Conservation (phyloP, 352 stramenopile species). For the Globisporangium nagaii region DNA sequence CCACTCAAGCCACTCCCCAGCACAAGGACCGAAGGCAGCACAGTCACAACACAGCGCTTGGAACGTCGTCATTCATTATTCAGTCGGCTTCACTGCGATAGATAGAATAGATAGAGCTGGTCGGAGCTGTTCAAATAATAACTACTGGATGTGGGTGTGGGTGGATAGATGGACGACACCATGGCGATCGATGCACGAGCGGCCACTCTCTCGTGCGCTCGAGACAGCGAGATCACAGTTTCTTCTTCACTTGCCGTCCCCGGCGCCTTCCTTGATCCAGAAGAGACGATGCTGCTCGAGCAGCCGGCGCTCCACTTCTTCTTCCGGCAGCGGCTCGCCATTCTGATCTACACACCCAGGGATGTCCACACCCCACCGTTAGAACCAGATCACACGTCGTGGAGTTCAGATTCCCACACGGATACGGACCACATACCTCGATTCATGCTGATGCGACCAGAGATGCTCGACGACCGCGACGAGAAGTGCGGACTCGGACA, state of each 20-base stretch:
- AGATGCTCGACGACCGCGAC: conserved; percentile 56
- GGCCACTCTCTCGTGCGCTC: too few species aligned
- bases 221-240: too few species aligned
- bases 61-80: not conserved
- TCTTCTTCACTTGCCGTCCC: conserved; percentile 9
- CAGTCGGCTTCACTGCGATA: conserved; percentile 4
- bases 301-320: conserved; percentile 43
- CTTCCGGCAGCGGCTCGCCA: conserved; percentile 12
- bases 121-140: conserved; percentile 5
- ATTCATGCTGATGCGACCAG: conserved; percentile 40
- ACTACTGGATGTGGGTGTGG: not conserved
- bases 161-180: not conserved
- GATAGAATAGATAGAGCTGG: conserved; percentile 10
- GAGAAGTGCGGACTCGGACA: conserved; percentile 63
- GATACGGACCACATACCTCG: conserved; percentile 50
- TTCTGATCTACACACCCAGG: conserved; percentile 14
- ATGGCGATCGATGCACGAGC: too few species aligned
- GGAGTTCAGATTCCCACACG: too few species aligned
- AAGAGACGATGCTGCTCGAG: conserved; percentile 69
- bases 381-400: too few species aligned
- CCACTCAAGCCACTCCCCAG: too few species aligned
- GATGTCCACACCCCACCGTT: too few species aligned
- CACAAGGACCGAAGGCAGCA: too few species aligned
- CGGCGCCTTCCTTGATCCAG: conserved; percentile 65
- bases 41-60: too few species aligned